Evolutionary conservation across 192 early-diverging fungal species (phyloP), one percentile per base, ranked within the genome.

Genomic region (Backusella parvicylindrica): DNA sequence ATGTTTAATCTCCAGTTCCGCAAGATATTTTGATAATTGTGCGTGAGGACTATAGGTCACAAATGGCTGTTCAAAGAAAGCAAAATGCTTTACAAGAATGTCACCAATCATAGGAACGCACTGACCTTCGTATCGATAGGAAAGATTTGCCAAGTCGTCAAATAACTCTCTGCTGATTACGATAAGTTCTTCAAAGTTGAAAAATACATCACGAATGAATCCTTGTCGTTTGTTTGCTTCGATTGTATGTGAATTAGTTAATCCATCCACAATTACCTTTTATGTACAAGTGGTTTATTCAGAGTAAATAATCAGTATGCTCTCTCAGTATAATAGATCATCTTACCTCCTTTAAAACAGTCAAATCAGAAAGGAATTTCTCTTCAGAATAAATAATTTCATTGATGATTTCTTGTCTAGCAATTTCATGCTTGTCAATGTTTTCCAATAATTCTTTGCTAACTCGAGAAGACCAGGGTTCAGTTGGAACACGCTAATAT

Each of bases 381-480:
- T 87, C 87, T 85, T 99, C 98, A 1, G 97, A 97, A 68, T 90
- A 86, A 30, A 96, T 87, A 6, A 97, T 91, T 77, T 99, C 98
- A 77, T 91, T 94, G 67, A 99, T 97, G 18, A 97, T 92, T 83
- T 99, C 98, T 74, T 99, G 98, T 53, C 98, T 86, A 71, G 92
- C 90, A 8, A 91, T 87, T 67, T 96, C 96, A 38, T 89, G 81
- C 71, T 89, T 88, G 74, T 83, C 78, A 7, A 92, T 87, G n/a
- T 90, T 88, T 31, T 91, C 90, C 9, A 91, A 71, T 8, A 98
- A 77, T 47, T 93, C 90, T 66, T 84, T 84, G 1, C 93, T 89
- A 8, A 95, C 95, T 13, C 89, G 87, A 70, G 85, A 87, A 18
- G 90, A 87, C 96, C 96, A 98, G 0, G 83, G 78, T n/a, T 72